Conservation (phyloP, 208 protist genomes). For the Acanthamoeba triangularis region DNA sequence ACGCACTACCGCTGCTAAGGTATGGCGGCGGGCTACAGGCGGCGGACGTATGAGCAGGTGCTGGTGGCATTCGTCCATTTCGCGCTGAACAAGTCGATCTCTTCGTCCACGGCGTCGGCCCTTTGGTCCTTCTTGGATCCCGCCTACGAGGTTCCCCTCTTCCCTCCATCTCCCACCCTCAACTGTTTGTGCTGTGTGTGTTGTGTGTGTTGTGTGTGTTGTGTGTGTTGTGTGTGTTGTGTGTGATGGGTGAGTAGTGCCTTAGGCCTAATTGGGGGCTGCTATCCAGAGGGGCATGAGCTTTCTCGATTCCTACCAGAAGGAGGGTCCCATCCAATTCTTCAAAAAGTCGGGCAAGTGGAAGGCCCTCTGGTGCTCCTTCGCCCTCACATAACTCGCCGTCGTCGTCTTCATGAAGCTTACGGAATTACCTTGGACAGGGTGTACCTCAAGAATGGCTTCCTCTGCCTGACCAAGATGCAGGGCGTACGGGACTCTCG, state of each 20-base stretch:
- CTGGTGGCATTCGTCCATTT: not conserved
- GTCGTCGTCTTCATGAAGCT: not conserved
- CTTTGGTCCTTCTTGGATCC: constrained; percentile 33
- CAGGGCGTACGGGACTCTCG: not conserved
- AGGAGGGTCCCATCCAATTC: not conserved
- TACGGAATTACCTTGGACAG: not conserved
- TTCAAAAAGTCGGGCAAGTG: not conserved
- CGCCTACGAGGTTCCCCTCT: not conserved
- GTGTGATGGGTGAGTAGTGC: not conserved
- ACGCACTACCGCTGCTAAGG: not conserved
- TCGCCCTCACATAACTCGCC: not conserved
- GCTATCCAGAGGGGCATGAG: not conserved
- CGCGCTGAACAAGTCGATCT: not conserved
- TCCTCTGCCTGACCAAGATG: not conserved
- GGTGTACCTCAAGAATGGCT: constrained; percentile 44
- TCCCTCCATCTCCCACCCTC: not conserved
- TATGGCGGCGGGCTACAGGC: not conserved
- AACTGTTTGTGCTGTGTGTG: not conserved
- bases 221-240: not conserved
- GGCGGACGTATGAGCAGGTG: constrained; percentile 13
- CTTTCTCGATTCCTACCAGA: constrained; percentile 29
- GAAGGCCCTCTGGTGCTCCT: not conserved
- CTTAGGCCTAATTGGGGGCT: not conserved
- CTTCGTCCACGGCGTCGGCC: not conserved
- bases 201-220: not conserved